Conservation (phyloP, 176 grass and related monocot species). For the Luzula sylvatica region DNA sequence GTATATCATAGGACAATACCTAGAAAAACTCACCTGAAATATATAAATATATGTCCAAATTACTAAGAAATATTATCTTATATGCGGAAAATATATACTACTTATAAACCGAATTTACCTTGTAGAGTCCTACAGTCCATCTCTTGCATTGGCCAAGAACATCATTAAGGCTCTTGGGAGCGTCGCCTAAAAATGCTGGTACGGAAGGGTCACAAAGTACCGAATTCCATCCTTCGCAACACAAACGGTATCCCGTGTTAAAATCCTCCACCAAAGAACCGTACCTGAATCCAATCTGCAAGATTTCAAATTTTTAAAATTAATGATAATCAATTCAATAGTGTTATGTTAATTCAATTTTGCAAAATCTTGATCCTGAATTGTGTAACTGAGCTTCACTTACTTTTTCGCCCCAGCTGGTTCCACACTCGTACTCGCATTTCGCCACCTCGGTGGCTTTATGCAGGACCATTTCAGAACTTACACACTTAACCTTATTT, state of each 20-base stretch:
- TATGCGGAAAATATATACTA: no score
- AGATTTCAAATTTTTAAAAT: background rate
- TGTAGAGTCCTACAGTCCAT: constrained; percentile 22
- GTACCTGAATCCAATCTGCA: constrained; percentile 31
- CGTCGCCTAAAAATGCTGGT: constrained; percentile 26
- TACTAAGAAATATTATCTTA: no score
- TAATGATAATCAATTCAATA: background rate
- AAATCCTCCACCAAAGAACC: constrained; percentile 38
- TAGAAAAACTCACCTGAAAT: constrained; percentile 27
- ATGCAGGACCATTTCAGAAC: background rate
- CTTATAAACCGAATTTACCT: no score
- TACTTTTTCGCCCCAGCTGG: constrained; percentile 35
- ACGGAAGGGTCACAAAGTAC: constrained; percentile 21
- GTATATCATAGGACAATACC: constrained; percentile 15
- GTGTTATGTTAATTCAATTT: no score
- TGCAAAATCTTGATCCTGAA: no score
- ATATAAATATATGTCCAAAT: no score
- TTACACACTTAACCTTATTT: background rate
- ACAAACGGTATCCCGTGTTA: constrained; percentile 27
- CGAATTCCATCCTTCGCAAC: constrained; percentile 34
- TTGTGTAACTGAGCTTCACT: background rate
- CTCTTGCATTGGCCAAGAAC: constrained; percentile 29
- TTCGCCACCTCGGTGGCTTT: constrained; percentile 1
- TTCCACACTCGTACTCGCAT: constrained; percentile 21
- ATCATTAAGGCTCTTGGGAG: constrained; percentile 32